These are phyloP conservation scores for Aspergillus sp. DNA, from an alignment of 2,329 filamentous ascomycete genomes.

Conservation along the genomic window DNA sequence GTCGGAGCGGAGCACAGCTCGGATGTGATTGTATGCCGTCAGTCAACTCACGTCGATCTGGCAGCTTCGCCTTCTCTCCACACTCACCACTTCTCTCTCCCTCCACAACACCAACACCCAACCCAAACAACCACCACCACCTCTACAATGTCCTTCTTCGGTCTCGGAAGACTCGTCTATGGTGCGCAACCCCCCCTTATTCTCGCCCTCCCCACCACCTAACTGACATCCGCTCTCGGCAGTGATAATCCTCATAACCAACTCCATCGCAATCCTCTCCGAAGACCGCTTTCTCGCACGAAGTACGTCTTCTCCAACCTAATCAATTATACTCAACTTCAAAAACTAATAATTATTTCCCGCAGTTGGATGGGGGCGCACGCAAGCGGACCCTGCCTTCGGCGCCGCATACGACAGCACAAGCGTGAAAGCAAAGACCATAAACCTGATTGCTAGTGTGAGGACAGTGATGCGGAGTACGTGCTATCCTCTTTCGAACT, in stretches of 20 bases:
- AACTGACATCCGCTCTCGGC: conserved; percentile 8
- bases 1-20: background rate
- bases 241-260: conserved; percentile 86
- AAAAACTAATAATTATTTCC: conserved; percentile 9
- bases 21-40: conserved; percentile 1
- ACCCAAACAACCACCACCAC: background rate
- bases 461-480: conserved; percentile 90
- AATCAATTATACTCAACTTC: background rate
- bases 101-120: background rate
- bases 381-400: conserved; percentile 69
- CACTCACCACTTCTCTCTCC: conserved; percentile 1
- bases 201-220: background rate
- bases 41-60: conserved; percentile 8
- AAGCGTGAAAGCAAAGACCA: conserved; percentile 80
- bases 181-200: conserved; percentile 44
- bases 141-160: conserved; percentile 67
- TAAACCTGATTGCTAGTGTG: conserved; percentile 87
- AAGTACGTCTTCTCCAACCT: conserved; percentile 48
- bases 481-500: conserved; percentile 34
- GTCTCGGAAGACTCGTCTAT: conserved; percentile 71
- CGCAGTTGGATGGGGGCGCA: conserved; percentile 75
- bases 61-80: conserved; percentile 9
- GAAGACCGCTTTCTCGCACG: conserved; percentile 91
- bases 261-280: conserved; percentile 88
- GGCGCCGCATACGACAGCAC: conserved; percentile 69